Evolutionary conservation across 2,329 filamentous ascomycete species (phyloP), one percentile per base, ranked within the genome.

Genomic region (Trichoderma brevicompactum): DNA sequence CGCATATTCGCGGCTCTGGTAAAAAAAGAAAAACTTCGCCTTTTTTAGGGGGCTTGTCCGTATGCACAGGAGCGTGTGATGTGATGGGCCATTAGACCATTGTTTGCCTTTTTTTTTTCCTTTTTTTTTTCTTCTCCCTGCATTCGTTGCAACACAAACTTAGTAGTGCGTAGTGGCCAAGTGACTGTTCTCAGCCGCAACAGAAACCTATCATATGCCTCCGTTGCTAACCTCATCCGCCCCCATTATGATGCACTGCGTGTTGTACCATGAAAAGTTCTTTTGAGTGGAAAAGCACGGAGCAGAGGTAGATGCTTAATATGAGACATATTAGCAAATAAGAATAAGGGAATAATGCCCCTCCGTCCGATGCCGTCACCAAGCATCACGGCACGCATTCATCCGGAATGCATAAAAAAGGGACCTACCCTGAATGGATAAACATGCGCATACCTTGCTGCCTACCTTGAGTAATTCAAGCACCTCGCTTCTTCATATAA

Each of bases 1-100:
- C 59, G 59, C 59, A 63, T 63, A 63, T 63, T n/a, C 40, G 17
- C 59, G 59, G 59, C 59, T 63, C 49, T 63, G n/a, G 6, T 7
- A 28, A 15, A 28, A 28, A 28, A 28, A 28, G 5, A 28, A 28
- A 41, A 43, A 43, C 17, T 41, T 55, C 17, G 55, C 23, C 23
- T 28, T 2, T 28, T 28, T 28, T 28, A 28, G 23, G 23, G 23
- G 23, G 23, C 23, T 49, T 28, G 34, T 46, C 32, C n/a, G 17
- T 23, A 43, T 52, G 54, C 23, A 44, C 15, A 34, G 40, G 54
- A 34, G 40, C 54, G 38, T 58, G 34, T 53, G 58, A 62, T 43
- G 23, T 28, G 23, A 28, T 28, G 23, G 23, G 23, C 23, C 23
- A 28, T 28, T 28, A 28, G 23, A 28, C 23, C 23, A 2, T 28